phyloP scores from a whole-genome alignment of 176 grass and related monocot genomes.

The Typha latifolia region DNA sequence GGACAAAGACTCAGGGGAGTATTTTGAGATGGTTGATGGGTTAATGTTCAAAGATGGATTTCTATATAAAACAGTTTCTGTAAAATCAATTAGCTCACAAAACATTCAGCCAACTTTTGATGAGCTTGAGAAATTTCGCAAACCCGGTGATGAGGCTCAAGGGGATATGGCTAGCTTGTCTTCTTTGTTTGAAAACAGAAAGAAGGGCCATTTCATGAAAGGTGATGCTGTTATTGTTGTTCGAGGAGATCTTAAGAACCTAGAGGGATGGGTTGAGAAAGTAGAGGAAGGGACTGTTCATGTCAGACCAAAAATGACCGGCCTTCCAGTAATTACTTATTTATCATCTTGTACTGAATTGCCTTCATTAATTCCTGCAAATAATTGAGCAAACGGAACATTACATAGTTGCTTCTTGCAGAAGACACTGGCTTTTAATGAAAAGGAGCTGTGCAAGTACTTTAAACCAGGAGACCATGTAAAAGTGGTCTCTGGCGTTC shows the following conservation, averaged over 20 bases:
- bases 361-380: conserved; percentile 1
- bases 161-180: conserved; percentile 74
- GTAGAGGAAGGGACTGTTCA: conserved; percentile 93
- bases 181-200: conserved; percentile 92
- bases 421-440: conserved; percentile 94
- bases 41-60: conserved; percentile 97
- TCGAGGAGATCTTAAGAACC: conserved; percentile 80
- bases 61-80: conserved; percentile 76
- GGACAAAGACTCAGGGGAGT: conserved; percentile 69
- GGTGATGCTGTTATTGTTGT: conserved; percentile 86
- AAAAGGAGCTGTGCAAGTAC: conserved; percentile 91
- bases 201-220: conserved; percentile 99
- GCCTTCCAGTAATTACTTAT: conserved; percentile 59
- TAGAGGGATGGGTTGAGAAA: conserved; percentile 98
- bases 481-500: conserved; percentile 86
- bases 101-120: conserved; percentile 82
- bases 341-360: conserved; percentile 10
- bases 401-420: conserved; percentile 29
- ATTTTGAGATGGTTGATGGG: conserved; percentile 83
- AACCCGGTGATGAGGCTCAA: conserved; percentile 82
- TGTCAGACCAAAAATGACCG: conserved; percentile 67
- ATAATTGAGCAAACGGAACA: not conserved
- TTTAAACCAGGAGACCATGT: conserved; percentile 98
- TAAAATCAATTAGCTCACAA: conserved; percentile 65
- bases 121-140: conserved; percentile 94